Evolutionary conservation across 345 rosid genomes (phyloP).

Genomic region (Camelina neglecta): DNA sequence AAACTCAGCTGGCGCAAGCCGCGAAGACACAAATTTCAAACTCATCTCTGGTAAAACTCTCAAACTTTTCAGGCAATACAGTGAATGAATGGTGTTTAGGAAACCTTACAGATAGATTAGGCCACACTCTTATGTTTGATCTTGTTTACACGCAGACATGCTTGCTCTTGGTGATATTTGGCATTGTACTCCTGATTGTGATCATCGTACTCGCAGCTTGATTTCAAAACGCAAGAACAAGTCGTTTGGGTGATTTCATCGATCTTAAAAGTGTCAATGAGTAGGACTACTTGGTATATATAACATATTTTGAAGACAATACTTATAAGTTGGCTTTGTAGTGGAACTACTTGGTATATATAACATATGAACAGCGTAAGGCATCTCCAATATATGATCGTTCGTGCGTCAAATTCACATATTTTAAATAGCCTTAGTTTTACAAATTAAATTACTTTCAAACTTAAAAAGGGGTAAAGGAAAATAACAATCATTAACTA

Average conservation of each 20-base stretch:
- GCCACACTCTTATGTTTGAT: conserved; percentile 20
- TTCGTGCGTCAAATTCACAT: too few species aligned
- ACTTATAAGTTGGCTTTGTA: conserved; percentile 33
- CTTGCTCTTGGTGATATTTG: conserved; percentile 51
- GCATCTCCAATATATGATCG: too few species aligned
- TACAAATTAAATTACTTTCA: too few species aligned
- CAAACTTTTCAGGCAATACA: not conserved
- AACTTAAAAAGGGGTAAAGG: too few species aligned
- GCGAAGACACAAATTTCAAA: conserved; percentile 91
- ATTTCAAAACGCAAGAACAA: not conserved
- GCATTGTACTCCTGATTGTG: too few species aligned
- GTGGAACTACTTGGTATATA: not conserved
- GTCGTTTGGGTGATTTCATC: conserved; percentile 22
- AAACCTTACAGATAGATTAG: not conserved
- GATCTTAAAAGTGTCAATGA: conserved; percentile 18
- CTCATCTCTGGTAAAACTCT: conserved; percentile 80
- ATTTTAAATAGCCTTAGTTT: too few species aligned
- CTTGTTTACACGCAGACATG: conserved; percentile 64
- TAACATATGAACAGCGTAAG: too few species aligned
- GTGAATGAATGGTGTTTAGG: not conserved
- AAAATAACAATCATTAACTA: too few species aligned
- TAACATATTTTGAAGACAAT: conserved; percentile 13
- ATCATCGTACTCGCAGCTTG: too few species aligned
- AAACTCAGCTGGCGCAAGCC: conserved; percentile 81
- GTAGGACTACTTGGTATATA: conserved; percentile 29